Conservation (phyloP, 2,329 filamentous ascomycete species). For the Penicillium capsulatum region DNA sequence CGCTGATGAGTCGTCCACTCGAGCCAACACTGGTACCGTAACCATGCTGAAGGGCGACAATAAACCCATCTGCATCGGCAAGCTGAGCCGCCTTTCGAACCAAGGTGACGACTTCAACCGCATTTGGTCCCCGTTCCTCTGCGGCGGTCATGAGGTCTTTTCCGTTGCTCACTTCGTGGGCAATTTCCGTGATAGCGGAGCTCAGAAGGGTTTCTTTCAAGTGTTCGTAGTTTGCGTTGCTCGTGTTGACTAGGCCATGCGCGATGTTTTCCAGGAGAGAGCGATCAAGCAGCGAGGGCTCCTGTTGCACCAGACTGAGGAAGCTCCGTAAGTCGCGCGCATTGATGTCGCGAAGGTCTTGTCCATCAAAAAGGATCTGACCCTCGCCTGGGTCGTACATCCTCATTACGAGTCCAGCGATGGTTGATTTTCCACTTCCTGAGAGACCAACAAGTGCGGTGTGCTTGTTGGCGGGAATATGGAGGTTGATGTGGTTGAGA, state of each 20-base stretch:
- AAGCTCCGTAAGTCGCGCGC: conserved; percentile 34
- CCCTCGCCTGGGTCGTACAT: conserved; percentile 67
- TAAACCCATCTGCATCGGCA: conserved; percentile 52
- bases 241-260: conserved; percentile 42
- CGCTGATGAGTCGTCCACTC: conserved; percentile 67
- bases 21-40: conserved; percentile 72
- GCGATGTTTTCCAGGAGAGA: conserved; percentile 33
- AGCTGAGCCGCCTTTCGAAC: conserved; percentile 45
- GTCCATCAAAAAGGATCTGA: conserved; percentile 60
- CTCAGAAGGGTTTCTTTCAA: conserved; percentile 43
- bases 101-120: conserved; percentile 50
- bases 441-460: conserved; percentile 53
- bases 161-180: conserved; percentile 44
- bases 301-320: conserved; percentile 23
- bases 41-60: conserved; percentile 38
- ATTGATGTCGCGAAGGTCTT: conserved; percentile 55
- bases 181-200: conserved; percentile 47
- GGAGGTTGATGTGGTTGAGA: conserved; percentile 24
- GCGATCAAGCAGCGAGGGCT: conserved; percentile 21
- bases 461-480: conserved; percentile 45
- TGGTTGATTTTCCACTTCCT: conserved; percentile 61
- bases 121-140: conserved; percentile 41
- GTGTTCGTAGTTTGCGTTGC: conserved; percentile 23
- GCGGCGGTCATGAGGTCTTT: conserved; percentile 47
- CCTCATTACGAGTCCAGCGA: conserved; percentile 54